Evolutionary conservation across 2,329 filamentous ascomycete species (phyloP), one percentile per base, ranked within the genome.

Genomic region (Cadophora luteo-olivacea): DNA sequence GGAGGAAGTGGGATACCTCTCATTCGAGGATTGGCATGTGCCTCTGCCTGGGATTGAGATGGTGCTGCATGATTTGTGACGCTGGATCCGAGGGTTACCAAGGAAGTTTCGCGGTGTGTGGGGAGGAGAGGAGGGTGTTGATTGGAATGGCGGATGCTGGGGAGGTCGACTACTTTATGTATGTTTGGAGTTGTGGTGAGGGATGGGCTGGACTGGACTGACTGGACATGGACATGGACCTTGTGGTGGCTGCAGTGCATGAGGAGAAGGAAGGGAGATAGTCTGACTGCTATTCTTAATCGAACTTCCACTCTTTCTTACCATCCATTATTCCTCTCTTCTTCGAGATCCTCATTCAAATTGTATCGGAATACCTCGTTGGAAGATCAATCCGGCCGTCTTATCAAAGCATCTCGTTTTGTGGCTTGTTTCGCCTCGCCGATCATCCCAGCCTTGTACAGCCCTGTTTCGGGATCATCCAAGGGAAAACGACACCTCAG

Each of bases 261-360:
- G 41, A 6, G 16, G 4, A 19, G 41, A 14, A 14, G n/a, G 12
- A 25, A 11, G 49, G 49, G 5, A 52, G 49, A 52, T 52, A 52
- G 62, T 55, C 64, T 65, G 64, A 29, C 25, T 51, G 60, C 8
- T 65, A 60, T 65, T 41, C 55, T 60, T 36, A 52, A 52, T 65
- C 60, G 64, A 65, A 49, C 54, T 49, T 60, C 29, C 41, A 33
- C 8, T 38, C 12, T 29, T 63, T 52, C 45, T 29, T 54, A 5
- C 19, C 54, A 14, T 58, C n/a, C 11, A 8, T 58, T 22, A 9
- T 48, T 61, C 58, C 1, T 61, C 38, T 36, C 14, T 8, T 36
- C 57, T n/a, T 19, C 3, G 3, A 61, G 36, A 57, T 65, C 12
- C 36, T 14, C 8, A 38, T 38, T 14, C 36, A 11, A 9, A 36